Conservation (phyloP, 108 stramenopile genomes). For the Cylindrotheca fusiformis region DNA sequence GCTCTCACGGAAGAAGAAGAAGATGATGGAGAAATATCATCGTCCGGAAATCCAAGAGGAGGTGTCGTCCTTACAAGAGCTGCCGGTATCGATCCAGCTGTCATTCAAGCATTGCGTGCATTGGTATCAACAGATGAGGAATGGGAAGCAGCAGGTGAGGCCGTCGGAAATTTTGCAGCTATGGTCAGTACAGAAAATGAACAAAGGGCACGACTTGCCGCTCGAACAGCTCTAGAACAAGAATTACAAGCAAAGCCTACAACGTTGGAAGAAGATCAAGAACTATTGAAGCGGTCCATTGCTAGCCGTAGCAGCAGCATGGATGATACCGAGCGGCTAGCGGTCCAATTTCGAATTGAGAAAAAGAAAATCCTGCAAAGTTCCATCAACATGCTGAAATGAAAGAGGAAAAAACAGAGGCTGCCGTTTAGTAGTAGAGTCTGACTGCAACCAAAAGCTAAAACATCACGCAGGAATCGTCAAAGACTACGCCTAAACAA, state of each 20-base stretch:
- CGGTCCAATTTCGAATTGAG: constrained; percentile 73
- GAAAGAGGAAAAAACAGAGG: neutral
- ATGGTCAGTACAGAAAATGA: constrained; percentile 62
- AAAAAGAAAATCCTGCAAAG: constrained; percentile 80
- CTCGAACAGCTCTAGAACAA: constrained; percentile 65
- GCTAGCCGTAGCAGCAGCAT: constrained; percentile 18
- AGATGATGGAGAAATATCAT: constrained; percentile 18
- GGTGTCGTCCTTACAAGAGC: constrained; percentile 78
- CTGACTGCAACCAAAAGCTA: too few species aligned
- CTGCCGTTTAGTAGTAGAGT: neutral
- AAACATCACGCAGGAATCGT: too few species aligned
- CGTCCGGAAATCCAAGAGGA: constrained; percentile 60
- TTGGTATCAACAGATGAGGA: constrained; percentile 72
- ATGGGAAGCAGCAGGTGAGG: constrained; percentile 70
- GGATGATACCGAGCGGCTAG: constrained; percentile 52
- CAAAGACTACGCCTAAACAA: too few species aligned
- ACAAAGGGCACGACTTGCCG: constrained; percentile 53
- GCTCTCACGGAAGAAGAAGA: constrained; percentile 13
- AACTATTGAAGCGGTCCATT: constrained; percentile 41
- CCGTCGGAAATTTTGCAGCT: constrained; percentile 80
- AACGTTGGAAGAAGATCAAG: constrained; percentile 70
- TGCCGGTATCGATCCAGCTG: constrained; percentile 78
- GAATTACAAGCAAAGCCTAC: constrained; percentile 72
- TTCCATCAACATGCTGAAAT: constrained; percentile 46
- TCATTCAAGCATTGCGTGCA: constrained; percentile 77